phyloP scores from a whole-genome alignment of 805 yeast species.

The Schizosaccharomyces osmophilus region DNA sequence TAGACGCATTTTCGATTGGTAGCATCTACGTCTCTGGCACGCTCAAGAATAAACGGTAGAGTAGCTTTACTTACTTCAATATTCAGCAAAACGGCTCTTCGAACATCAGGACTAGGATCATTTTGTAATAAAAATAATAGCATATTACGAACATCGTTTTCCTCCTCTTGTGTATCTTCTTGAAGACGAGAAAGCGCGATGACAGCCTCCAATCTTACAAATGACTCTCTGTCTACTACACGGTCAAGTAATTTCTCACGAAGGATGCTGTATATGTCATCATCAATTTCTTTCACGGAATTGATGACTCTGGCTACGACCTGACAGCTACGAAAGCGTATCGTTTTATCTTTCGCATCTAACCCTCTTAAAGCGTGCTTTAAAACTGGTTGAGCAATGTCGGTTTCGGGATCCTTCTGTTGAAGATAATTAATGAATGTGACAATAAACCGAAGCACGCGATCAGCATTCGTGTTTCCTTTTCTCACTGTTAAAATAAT shows the following conservation, averaged over 20 bases:
- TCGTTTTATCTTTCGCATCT: conserved; percentile 50
- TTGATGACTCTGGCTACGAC: conserved; percentile 46
- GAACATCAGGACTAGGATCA: conserved; percentile 63
- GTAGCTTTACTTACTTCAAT: conserved; percentile 31
- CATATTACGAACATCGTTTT: conserved; percentile 19
- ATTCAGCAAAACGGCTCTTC: conserved; percentile 61
- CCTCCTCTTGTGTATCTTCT: conserved; percentile 21
- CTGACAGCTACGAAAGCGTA: conserved; percentile 60
- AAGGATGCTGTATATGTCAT: conserved; percentile 39
- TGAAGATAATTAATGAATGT: conserved; percentile 29
- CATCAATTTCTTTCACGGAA: conserved; percentile 50
- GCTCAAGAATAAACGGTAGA: conserved; percentile 35
- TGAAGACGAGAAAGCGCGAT: conserved; percentile 61
- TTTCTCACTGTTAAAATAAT: conserved; percentile 37
- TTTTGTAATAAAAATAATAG: conserved; percentile 33
- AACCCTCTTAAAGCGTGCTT: conserved; percentile 53
- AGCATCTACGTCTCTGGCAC: conserved; percentile 60
- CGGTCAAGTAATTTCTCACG: conserved; percentile 37
- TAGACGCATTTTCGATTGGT: conserved; percentile 51
- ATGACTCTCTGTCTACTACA: conserved; percentile 39
- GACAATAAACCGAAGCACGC: conserved; percentile 44
- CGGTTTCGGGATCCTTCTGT: conserved; percentile 5
- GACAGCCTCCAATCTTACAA: conserved; percentile 64
- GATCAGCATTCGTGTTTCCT: conserved; percentile 47
- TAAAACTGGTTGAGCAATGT: conserved; percentile 21